Evolutionary conservation across 2,329 filamentous ascomycete species (phyloP), one percentile per base, ranked within the genome.

Genomic region (Cladosporium austrohemisphaericum): DNA sequence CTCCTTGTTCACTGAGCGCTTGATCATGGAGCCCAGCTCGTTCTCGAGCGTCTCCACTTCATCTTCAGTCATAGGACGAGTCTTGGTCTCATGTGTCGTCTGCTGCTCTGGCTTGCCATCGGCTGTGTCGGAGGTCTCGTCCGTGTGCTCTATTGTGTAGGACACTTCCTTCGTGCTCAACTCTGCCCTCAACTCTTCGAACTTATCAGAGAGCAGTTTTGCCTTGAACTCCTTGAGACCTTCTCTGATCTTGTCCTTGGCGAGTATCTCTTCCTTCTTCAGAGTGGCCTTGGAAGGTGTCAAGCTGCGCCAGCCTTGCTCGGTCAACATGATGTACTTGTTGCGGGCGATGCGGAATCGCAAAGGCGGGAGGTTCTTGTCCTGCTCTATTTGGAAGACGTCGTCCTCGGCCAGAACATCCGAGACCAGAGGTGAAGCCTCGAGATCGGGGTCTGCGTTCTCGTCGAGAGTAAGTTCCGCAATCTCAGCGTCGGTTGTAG

Each of bases 281-380:
- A 25, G 35, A 18, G 35, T 8, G 1, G 4, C 18, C 5, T 16
- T 9, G 6, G 38, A 41, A 5, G 38, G 38, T 19, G 38, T 36
- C 29, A 35, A 14, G 22, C 29, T 45, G 13, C 52, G 41, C 63
- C 63, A 65, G n/a, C 63, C 63, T 13, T 55, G 40, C 1, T 54
- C 36, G 10, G 63, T 64, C 49, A 65, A 55, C 44, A 60, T 51
- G 32, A 65, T 45, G 46, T 65, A 60, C 41, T 64, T 52, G 25
- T 54, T 50, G 4, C 50, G 59, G 7, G 55, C 62, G 18, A 65
- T 62, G 9, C 63, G 56, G 54, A 65, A 65, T 36, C 59, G 61
- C 36, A 65, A 55, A 2, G 56, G 57, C 14, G 56, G 56, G 10
- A 60, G 50, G 22, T 56, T 50, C 32, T 55, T 52, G 11, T 54